Evolutionary conservation across 1,284 basidiomycete species (phyloP).

Genomic region (Tausonia pullulans): DNA sequence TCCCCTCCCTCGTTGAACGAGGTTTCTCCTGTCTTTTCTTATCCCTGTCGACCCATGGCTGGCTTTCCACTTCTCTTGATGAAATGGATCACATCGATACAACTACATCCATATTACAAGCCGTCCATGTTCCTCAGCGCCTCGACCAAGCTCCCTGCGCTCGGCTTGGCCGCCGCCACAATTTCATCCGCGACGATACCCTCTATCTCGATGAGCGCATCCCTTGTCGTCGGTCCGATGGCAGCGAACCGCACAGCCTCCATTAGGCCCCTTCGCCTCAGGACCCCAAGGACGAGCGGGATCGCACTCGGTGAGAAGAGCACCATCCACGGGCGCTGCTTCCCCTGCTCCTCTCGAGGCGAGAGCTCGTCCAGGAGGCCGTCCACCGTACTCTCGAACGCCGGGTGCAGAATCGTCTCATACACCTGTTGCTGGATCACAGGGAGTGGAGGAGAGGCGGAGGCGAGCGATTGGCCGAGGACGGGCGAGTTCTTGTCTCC

Average conservation of each 20-base stretch:
- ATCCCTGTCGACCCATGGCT: no score
- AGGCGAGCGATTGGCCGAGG: not conserved
- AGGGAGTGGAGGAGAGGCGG: not conserved
- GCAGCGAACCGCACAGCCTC: not conserved
- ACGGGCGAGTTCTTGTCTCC: slow-evolving; percentile 16
- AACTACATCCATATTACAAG: no score
- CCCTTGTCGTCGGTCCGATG: slow-evolving; percentile 13
- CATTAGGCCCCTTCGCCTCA: not conserved
- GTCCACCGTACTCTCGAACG: not conserved
- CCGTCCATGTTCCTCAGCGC: no score
- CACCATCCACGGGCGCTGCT: slow-evolving; percentile 1
- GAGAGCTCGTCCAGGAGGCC: not conserved
- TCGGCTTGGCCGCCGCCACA: no score
- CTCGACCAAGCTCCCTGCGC: no score
- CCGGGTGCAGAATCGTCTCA: not conserved
- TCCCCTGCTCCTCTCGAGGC: not conserved
- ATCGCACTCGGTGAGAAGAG: slow-evolving; percentile 13
- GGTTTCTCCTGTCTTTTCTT: no score
- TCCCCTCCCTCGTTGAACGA: no score
- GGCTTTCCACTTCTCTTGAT: no score
- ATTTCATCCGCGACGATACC: no score
- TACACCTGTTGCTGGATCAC: not conserved
- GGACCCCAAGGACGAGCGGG: not conserved
- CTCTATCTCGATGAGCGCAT: not conserved
- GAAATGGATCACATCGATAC: no score